Evolutionary conservation across 306 rosid genomes (phyloP), one percentile per base, ranked within the genome.

Genomic region (Myrica gale): DNA sequence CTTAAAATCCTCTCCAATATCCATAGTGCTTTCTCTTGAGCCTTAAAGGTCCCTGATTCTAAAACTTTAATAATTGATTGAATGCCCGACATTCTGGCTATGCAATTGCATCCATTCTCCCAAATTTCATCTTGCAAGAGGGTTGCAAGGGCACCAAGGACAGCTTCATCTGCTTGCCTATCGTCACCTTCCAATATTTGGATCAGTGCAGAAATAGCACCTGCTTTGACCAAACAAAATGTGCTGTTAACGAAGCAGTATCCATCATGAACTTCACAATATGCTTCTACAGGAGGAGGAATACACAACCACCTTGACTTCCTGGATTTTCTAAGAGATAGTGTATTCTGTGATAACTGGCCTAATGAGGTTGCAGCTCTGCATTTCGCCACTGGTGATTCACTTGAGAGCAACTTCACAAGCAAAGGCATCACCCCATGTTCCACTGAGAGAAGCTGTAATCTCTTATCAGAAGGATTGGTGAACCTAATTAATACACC

Each of bases 11-110:
- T 88, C 85, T 91, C 97, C 79, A 93, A 76, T 60, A 93, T 88
- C 97, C 97, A 87, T 13, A 93, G 68, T 46, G 92, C 96, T 77
- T 85, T 93, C 84, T 91, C 92, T 85, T 88, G 90, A 68, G 89
- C 86, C 85, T 87, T 87, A 37, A 73, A 69, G 79, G 87, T 86
- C 62, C 82, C 86, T 4, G 84, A 81, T 77, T 87, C 88, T n/a
- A 91, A 65, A 61, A 82, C 78, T 76, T 82, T 90, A 72, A 91
- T 61, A 63, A 90, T 81, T 57, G 86, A 91, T 41, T 82, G 84
- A 54, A 93, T 87, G 16, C 97, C 92, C 1, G 87, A 82, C 56
- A 72, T 72, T 68, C 88, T 87, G 7, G 85, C 92, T 39, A 93
- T 81, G 87, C 42, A 87, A 46, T 80, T 88, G 83, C 85, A 89